Conservation (phyloP, 306 rosid species). For the Geum urbanum region DNA sequence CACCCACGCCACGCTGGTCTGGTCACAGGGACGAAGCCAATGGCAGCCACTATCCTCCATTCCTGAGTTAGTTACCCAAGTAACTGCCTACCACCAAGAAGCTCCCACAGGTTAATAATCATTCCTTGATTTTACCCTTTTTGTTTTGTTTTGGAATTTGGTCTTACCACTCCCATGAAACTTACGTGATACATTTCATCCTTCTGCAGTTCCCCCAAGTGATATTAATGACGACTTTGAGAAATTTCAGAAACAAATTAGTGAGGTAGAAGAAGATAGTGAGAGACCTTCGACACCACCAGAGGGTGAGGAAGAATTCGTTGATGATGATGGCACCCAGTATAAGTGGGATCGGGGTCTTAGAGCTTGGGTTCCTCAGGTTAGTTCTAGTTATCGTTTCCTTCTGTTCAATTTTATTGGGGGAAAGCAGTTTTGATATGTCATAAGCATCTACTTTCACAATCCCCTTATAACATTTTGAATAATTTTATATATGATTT, state of each 20-base stretch:
- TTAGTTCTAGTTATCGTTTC: slow-evolving; percentile 26
- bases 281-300: slow-evolving; percentile 90
- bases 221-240: slow-evolving; percentile 60
- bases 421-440: neutral
- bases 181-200: slow-evolving; percentile 24
- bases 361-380: slow-evolving; percentile 95
- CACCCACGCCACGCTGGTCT: slow-evolving; percentile 50
- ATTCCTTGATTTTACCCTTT: neutral
- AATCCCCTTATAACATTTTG: neutral
- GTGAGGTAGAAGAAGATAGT: slow-evolving; percentile 33
- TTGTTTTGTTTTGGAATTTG: neutral
- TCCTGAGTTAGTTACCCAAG: slow-evolving; percentile 44
- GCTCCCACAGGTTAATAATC: slow-evolving; percentile 33
- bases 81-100: slow-evolving; percentile 34
- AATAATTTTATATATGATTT: neutral
- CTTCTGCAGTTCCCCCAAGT: slow-evolving; percentile 41
- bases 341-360: slow-evolving; percentile 79
- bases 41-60: slow-evolving; percentile 85
- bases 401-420: neutral
- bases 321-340: slow-evolving; percentile 86
- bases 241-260: slow-evolving; percentile 50
- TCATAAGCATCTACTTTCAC: neutral
- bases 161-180: neutral
- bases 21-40: slow-evolving; percentile 87
- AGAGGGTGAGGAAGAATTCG: slow-evolving; percentile 92